Base-by-base conservation (phyloP, 2,329 filamentous ascomycete species). In the Cladorrhinum sp. region DNA sequence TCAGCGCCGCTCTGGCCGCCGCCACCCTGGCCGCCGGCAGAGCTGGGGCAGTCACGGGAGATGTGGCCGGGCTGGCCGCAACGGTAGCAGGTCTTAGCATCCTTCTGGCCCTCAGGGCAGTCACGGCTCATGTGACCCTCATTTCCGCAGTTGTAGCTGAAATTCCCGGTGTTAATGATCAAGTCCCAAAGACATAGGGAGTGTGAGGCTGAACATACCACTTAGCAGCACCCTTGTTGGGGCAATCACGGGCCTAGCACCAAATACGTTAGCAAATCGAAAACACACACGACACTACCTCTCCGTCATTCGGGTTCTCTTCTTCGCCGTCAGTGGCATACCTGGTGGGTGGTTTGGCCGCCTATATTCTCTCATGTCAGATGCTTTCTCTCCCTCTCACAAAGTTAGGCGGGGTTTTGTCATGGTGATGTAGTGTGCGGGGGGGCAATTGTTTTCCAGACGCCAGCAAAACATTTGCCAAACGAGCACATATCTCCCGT, bases 61-160 rank as follows among this genome's bases (percentile, higher is more conserved):
- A 97, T 90, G 83, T 98, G 94, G 65, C 92, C 94, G 68, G 87
- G 79, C 77, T 90, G 86, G 73, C 91, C 91, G 81, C 89, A 92
- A 72, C 88, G 85, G 80, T 89, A 90, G 82, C 86, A 90, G 71
- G 86, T 84, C 81, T 89, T 86, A 75, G 79, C 92, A 79, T 96
- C 92, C 83, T 96, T 96, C 72, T 90, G 86, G 63, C 92, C 89
- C 75, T 91, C 87, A 65, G 89, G 87, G 84, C 94, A 98, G 75
- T 98, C 94, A 77, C 93, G 91, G 84, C 90, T 91, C 78, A 94
- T 88, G 76, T 94, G 91, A 69, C 91, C 90, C 80, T 85, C 82
- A 71, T 33, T 85, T 77, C 87, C 87, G 75, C 89, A 92, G 84
- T 91, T 92, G 81, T 91, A 92, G 85, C 88, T 90, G 59, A n/a